Evolutionary conservation across 2,329 filamentous ascomycete genomes (phyloP), one percentile per base, ranked within the genome.

Genomic region (Claviceps humidiphila): DNA sequence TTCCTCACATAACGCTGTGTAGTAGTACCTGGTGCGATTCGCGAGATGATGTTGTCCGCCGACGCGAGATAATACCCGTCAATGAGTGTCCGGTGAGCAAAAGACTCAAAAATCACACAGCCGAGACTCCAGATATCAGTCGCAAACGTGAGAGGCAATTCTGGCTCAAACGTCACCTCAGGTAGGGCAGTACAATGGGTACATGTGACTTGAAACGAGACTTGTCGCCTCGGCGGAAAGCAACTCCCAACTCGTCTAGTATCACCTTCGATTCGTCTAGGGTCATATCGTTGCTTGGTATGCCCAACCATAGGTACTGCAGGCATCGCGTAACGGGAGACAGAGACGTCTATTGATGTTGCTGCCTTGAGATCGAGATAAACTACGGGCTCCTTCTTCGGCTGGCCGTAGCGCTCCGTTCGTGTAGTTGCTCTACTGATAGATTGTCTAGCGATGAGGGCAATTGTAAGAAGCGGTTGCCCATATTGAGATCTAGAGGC

Each of bases 401-500:
- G 64, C 3, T 50, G 46, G 3, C 59, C 58, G 44, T 57, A 64
- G 1, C 20, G 20, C 20, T 20, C 20, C 55, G 48, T 7, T 37
- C 52, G 43, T 72, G 63, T 0, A 65, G 26, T 39, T 65, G 47
- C 37, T 59, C 40, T 11, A 54, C 45, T 16, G 62, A 61, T 4
- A 63, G 50, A 11, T 40, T 40, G 20, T 64, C 51, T 14, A 65
- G 56, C 2, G 49, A 42, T 7, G 55, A 57, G 4, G 58, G 52
- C 43, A 56, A 38, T 37, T 49, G 59, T 39, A 70, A 57, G 22
- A 69, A 60, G 26, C 66, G 45, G 51, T 70, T 70, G n/a, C 65
- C 64, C 3, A 24, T 5, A 24, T 24, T 6, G 5, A 24, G 24
- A 24, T 24, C 24, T 24, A 24, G 24, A 5, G 24, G 60, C 50